Percentiles rank a stretch among this genome's conserved stretches.
Evolutionary conservation across 139 green algal species (phyloP).

Genomic region (Chlorella sorokiniana): DNA sequence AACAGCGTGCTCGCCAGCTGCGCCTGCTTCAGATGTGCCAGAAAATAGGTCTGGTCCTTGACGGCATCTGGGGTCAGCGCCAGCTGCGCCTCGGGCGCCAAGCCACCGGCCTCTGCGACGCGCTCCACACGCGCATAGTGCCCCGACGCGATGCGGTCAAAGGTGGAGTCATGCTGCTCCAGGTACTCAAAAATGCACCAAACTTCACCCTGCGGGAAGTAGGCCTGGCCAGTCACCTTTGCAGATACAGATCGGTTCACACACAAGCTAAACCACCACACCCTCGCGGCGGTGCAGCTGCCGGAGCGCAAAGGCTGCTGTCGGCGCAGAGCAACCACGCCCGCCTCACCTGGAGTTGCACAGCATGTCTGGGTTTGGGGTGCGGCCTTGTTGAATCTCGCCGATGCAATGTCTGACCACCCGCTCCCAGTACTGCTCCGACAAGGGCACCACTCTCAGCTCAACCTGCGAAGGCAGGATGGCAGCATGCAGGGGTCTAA

Average conservation of each 20-base stretch:
- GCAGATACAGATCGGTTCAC: not conserved
- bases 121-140: slow-evolving; percentile 76
- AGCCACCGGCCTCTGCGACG: not conserved
- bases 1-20: slow-evolving; percentile 91
- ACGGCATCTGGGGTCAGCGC: slow-evolving; percentile 76
- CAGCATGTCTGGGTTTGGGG: slow-evolving; percentile 97
- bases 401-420: slow-evolving; percentile 86
- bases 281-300: not conserved
- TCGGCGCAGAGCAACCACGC: not conserved
- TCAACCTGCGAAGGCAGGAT: slow-evolving; percentile 60
- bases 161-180: slow-evolving; percentile 45
- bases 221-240: too few species aligned
- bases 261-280: not conserved
- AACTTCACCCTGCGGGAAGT: slow-evolving; percentile 76
- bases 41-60: slow-evolving; percentile 97
- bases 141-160: slow-evolving; percentile 80
- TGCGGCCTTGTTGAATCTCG: slow-evolving; percentile 88
- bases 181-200: slow-evolving; percentile 91
- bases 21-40: slow-evolving; percentile 71
- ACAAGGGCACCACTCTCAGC: slow-evolving; percentile 84
- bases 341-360: slow-evolving; percentile 85
- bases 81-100: slow-evolving; percentile 45
- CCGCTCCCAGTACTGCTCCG: slow-evolving; percentile 87
- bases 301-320: not conserved
- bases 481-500: not conserved